Evolutionary conservation across 768 basidiomycete species (phyloP), one percentile per base, ranked within the genome.

Genomic region (Amylocystis lapponica): DNA sequence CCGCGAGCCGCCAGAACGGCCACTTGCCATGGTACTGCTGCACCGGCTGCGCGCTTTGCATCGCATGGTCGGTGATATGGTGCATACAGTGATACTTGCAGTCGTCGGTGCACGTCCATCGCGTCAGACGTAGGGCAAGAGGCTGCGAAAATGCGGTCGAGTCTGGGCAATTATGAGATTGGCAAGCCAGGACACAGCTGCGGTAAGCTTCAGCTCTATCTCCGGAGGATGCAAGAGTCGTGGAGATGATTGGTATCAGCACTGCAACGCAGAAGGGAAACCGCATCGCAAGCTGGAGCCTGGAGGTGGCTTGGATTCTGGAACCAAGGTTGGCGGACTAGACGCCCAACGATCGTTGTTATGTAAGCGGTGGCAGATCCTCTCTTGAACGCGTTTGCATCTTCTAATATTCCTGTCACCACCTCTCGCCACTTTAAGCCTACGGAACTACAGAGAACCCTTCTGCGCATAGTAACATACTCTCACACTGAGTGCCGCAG

Each of bases 1-100:
- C 90, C n/a, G 70, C 66, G 17, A 86, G 67, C 23, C 94, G 75
- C 78, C 82, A 86, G 61, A 99, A 98, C 0, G 94, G 90, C 95
- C 95, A 98, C 68, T 98, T 98, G 13, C 95, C 96, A 55, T 91
- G 78, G 62, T 87, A 94, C 53, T 96, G 93, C 33, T 86, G 76
- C 1, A 87, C 64, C 2, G 45, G 51, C 30, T 55, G 52, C 0
- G 76, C 75, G 5, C 46, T 52, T 25, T 51, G 39, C n/a, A 75
- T 50, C 26, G 79, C 77, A 7, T 64, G 56, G 48, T 79, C 74
- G 4, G 88, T 91, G 27, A 89, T 70, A 36, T 70, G 64, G 57
- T 93, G 90, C 79, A 86, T 90, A 66, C 96, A 99, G 3, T 58
- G 61, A 59, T 99, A 99, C 60, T 81, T 80, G 72, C 95, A 99